These are phyloP conservation scores for Pelagophyceae sp. DNA, from an alignment of 352 stramenopile genomes.

Conservation along the genomic window DNA sequence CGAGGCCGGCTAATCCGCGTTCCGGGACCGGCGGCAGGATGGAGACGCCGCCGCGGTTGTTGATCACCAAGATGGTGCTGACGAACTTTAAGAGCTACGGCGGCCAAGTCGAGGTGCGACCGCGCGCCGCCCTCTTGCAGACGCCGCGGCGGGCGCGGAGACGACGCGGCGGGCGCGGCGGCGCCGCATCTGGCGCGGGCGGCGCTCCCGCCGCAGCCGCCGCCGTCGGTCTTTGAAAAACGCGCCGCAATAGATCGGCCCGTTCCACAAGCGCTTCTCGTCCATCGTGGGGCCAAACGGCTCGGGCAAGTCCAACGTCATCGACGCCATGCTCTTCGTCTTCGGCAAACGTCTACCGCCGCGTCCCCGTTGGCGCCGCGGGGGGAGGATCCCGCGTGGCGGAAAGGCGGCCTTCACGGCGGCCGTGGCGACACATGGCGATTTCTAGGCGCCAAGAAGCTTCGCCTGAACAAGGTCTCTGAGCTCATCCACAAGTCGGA, in stretches of 20 bases:
- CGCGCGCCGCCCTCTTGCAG: not conserved
- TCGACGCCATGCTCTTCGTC: conserved; percentile 99
- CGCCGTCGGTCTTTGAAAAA: conserved; percentile 24
- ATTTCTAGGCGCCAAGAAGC: conserved; percentile 72
- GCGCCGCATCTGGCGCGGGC: not conserved
- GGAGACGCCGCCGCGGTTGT: conserved; percentile 52
- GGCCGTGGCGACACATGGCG: too few relatives aligned
- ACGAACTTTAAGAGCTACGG: conserved; percentile 99
- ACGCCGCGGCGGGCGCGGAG: too few relatives aligned
- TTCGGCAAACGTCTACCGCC: conserved; percentile 99
- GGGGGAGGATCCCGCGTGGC: too few relatives aligned
- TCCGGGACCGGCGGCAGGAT: too few relatives aligned
- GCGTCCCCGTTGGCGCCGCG: too few relatives aligned
- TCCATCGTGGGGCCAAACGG: conserved; percentile 96
- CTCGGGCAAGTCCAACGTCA: conserved; percentile 98
- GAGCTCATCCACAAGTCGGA: conserved; percentile 96
- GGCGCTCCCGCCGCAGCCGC: not conserved
- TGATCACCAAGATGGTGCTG: conserved; percentile 94
- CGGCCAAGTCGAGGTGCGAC: conserved; percentile 60
- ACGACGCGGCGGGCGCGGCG: too few relatives aligned
- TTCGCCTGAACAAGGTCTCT: conserved; percentile 86
- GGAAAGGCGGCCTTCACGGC: too few relatives aligned
- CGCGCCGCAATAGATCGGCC: conserved; percentile 74
- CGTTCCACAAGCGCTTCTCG: conserved; percentile 99
- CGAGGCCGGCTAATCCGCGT: too few relatives aligned